phyloP scores from a whole-genome alignment of 345 rosid species.

The Angophora floribunda region DNA sequence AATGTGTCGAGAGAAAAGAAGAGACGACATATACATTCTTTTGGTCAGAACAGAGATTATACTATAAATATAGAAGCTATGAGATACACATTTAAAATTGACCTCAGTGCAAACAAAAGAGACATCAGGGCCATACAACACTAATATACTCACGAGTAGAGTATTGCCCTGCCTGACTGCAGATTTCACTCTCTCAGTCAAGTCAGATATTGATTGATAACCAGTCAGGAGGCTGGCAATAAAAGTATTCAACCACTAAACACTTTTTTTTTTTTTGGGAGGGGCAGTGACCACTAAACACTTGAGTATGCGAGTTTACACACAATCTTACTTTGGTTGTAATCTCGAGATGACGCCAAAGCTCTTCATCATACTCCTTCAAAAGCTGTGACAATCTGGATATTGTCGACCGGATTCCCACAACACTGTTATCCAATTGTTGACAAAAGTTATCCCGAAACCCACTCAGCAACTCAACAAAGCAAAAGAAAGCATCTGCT shows the following conservation, averaged over 20 bases:
- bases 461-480: constrained; percentile 91
- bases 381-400: constrained; percentile 68
- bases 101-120: not conserved
- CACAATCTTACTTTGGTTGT: constrained; percentile 69
- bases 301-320: not conserved
- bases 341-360: constrained; percentile 97
- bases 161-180: not conserved
- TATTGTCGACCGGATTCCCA: constrained; percentile 87
- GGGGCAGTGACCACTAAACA: not conserved
- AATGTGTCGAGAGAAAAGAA: not conserved
- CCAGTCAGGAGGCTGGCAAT: not conserved
- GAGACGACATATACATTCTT: not conserved
- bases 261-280: too few species aligned
- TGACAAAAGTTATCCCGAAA: constrained; percentile 94
- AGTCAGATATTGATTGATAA: not conserved
- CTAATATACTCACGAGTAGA: not conserved
- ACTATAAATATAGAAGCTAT: not conserved
- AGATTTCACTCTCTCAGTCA: not conserved
- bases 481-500: constrained; percentile 93
- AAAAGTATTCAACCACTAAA: not conserved
- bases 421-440: constrained; percentile 98
- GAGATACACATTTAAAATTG: not conserved
- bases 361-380: constrained; percentile 95
- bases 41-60: not conserved
- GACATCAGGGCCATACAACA: not conserved